Base-by-base conservation (phyloP, 805 yeast species). In the Candida maris region DNA sequence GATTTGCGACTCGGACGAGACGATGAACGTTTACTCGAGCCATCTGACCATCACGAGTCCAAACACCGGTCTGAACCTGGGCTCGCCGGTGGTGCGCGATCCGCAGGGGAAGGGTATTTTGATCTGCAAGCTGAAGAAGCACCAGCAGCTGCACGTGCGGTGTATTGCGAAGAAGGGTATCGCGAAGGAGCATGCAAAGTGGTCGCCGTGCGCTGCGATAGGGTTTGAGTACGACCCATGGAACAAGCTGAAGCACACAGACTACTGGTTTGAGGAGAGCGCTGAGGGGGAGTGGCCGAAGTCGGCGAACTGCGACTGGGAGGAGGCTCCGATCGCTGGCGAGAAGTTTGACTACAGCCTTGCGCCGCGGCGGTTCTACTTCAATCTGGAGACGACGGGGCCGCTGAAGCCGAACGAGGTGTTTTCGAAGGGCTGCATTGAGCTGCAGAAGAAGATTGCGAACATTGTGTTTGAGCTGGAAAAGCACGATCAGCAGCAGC, bases 181-280 rank as follows among this genome's bases (percentile, higher is more conserved):
- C 41, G 85, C 96, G 33, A 89, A 89, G 60, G 99, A 93, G 60
- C 99, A 93, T 58, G 96, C 98, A 33, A 93, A 93, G 57, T 93
- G 99, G 99, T 81, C 93, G 5, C 97, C 98, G 9, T 84, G 95
- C 48, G 75, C 97, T 0, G 97, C 97, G 16, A 76, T 91, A 37
- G 97, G 95, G 14, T 91, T 91, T 54, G 98, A 91, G 62, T 91
- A 91, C 57, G 98, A 91, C 56, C 98, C 99, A n/a, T 91, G 96
- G 94, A 93, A 93, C 65, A 93, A 91, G 64, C 72, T 93, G 53
- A 82, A 85, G 57, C 98, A 93, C 60, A 93, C 98, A 0, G 96
- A 88, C 52, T 85, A 76, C 57, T 93, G 99, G 99, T 86, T 83
- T 59, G 98, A 93, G 64, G 91, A 80, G 44, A 84, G 79, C 56